Base-by-base conservation (phyloP, 345 rosid genomes). In the Fremontodendron californicum region DNA sequence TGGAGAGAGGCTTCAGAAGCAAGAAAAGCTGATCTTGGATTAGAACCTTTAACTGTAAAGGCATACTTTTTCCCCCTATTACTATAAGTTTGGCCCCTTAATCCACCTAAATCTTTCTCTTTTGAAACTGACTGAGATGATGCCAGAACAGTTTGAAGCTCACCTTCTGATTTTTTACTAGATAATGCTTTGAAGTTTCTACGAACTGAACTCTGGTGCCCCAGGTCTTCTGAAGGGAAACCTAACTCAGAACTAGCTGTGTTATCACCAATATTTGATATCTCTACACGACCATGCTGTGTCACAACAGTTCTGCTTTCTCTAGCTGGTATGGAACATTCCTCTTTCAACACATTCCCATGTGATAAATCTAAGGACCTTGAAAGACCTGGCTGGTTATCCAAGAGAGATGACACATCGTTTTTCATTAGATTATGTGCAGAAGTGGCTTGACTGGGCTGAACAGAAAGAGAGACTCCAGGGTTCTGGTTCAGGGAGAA, bases 401-500 rank as follows among this genome's bases (percentile, higher is more conserved):
- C 88, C 37, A 87, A 79, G 74, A 31, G 64, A 65, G 94, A 33
- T n/a, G 62, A 51, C 33, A 33, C 75, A 33, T 71, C 62, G 1
- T 15, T 71, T 71, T 74, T 74, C 25, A 58, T 27, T 10, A 74
- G 33, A 45, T 19, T 74, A 40, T 33, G 12, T 12, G 0, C 60
- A 31, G 71, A 45, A 45, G 40, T 40, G 27, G 78, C 89, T 73
- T 82, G 93, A 81, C 79, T 85, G 79, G 85, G 78, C 81, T 80
- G 93, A 64, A 78, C 71, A 77, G 90, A 81, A 57, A 66, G 61
- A 46, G 87, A 19, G 51, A 83, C 84, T 73, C 82, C 91, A 57
- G 78, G 81, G 78, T 85, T 90, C 75, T 90, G 91, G 84, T 84
- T 87, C 75, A 84, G 55, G 63, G 89, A 63, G 70, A 87, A 84